Percentiles rank a stretch among this genome's conserved stretches.
phyloP scores from a whole-genome alignment of 805 yeast species.

The Candida caryicola region DNA sequence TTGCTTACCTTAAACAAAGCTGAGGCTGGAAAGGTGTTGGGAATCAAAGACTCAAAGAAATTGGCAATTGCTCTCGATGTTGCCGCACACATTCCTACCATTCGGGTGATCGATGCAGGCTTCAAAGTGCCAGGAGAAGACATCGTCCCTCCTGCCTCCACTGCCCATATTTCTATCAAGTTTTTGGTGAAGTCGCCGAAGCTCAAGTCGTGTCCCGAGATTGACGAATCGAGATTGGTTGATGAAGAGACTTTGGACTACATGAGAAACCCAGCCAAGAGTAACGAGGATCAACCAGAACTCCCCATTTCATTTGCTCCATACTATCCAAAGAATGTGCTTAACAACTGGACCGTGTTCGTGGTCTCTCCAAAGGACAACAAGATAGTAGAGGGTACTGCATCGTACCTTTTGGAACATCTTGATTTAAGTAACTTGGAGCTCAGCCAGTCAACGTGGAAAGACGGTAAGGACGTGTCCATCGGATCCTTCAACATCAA shows the following conservation, averaged over 20 bases:
- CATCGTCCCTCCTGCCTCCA: constrained; percentile 59
- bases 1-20: constrained; percentile 57
- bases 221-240: constrained; percentile 38
- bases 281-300: constrained; percentile 65
- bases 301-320: constrained; percentile 72
- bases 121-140: constrained; percentile 87
- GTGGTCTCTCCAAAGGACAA: constrained; percentile 73
- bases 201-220: constrained; percentile 54
- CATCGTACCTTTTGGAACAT: constrained; percentile 52
- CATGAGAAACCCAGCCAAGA: constrained; percentile 66
- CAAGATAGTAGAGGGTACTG: constrained; percentile 62
- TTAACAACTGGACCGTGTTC: constrained; percentile 62
- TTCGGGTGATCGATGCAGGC: constrained; percentile 65
- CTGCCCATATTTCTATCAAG: constrained; percentile 72
- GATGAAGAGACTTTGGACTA: constrained; percentile 66
- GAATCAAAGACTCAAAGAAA: constrained; percentile 45
- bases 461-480: constrained; percentile 36
- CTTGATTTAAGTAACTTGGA: constrained; percentile 55
- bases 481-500: constrained; percentile 77
- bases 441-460: constrained; percentile 52
- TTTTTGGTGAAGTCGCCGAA: constrained; percentile 71
- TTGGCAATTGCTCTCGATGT: constrained; percentile 49
- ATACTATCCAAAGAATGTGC: constrained; percentile 60
- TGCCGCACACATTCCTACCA: constrained; percentile 64
- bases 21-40: constrained; percentile 55